Conservation (phyloP, 495 filamentous ascomycete species). For the Penicillium salamii region DNA sequence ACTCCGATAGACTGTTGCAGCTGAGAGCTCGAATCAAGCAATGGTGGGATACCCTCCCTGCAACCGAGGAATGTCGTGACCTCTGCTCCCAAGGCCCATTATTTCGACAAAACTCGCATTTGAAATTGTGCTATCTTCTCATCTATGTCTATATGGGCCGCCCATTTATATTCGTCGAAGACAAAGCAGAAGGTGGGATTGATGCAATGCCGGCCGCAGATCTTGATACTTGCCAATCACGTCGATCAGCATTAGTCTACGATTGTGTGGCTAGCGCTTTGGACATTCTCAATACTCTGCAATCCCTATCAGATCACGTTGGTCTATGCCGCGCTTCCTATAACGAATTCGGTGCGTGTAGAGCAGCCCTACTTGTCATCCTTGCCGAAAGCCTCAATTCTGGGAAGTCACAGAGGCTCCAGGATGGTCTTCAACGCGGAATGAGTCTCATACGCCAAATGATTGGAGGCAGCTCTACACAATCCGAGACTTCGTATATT, state of each 20-base stretch:
- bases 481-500: constrained; percentile 22
- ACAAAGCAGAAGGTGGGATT: constrained; percentile 16
- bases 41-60: constrained; percentile 43
- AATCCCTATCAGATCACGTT: constrained; percentile 36
- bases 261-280: constrained; percentile 47
- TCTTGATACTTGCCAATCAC: constrained; percentile 20
- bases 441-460: constrained; percentile 21
- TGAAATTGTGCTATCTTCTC: constrained; percentile 45
- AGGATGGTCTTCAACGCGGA: constrained; percentile 11
- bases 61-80: constrained; percentile 32
- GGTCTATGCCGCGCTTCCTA: constrained; percentile 48
- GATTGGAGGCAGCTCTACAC: constrained; percentile 16
- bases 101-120: constrained; percentile 41
- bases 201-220: background rate
- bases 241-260: constrained; percentile 34
- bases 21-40: constrained; percentile 33
- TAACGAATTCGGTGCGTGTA: constrained; percentile 47
- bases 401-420: constrained; percentile 11
- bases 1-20: constrained; percentile 35
- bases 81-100: constrained; percentile 28
- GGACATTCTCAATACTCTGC: constrained; percentile 40
- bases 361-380: constrained; percentile 47
- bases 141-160: constrained; percentile 45
- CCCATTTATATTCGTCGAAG: constrained; percentile 41
- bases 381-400: constrained; percentile 41